These are phyloP conservation scores for Spiraea crenata DNA, from an alignment of 331 rosid species.

Conservation along the genomic window DNA sequence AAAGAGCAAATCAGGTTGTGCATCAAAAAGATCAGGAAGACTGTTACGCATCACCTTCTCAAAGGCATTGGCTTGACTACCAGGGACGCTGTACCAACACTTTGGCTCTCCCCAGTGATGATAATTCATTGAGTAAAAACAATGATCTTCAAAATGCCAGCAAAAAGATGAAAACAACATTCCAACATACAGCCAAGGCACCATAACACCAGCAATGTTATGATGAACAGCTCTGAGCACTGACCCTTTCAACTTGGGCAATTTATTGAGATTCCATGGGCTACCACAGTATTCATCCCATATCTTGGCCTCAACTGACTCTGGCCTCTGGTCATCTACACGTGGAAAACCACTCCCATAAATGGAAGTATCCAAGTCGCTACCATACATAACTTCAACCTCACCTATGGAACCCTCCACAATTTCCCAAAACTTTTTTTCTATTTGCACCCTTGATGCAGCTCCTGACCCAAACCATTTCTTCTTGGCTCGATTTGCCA, in stretches of 20 bases:
- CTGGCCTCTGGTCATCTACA: constrained; percentile 53
- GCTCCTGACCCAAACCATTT: constrained; percentile 93
- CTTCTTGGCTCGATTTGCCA: constrained; percentile 75
- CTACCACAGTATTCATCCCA: constrained; percentile 77
- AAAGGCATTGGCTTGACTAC: constrained; percentile 77
- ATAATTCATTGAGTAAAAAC: constrained; percentile 96
- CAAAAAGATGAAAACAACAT: constrained; percentile 98
- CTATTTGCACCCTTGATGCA: constrained; percentile 79
- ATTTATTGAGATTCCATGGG: constrained; percentile 97
- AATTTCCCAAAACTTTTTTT: constrained; percentile 96
- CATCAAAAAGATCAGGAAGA: constrained; percentile 99
- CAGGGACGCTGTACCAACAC: constrained; percentile 99
- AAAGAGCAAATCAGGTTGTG: constrained; percentile 95
- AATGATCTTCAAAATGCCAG: constrained; percentile 99
- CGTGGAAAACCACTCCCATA: constrained; percentile 97
- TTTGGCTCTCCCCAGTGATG: constrained; percentile 99
- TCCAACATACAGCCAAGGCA: constrained; percentile 97
- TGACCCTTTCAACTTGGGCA: constrained; percentile 92
- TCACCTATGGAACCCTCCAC: constrained; percentile 90
- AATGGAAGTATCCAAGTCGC: constrained; percentile 85
- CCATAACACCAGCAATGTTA: constrained; percentile 98
- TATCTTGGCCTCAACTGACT: constrained; percentile 56
- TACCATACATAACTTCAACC: constrained; percentile 96
- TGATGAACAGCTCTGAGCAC: constrained; percentile 85
- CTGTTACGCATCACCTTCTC: constrained; percentile 93